Evolutionary conservation across 1,284 basidiomycete species (phyloP), one percentile per base, ranked within the genome.

Genomic region (Apiotrichum sp.): DNA sequence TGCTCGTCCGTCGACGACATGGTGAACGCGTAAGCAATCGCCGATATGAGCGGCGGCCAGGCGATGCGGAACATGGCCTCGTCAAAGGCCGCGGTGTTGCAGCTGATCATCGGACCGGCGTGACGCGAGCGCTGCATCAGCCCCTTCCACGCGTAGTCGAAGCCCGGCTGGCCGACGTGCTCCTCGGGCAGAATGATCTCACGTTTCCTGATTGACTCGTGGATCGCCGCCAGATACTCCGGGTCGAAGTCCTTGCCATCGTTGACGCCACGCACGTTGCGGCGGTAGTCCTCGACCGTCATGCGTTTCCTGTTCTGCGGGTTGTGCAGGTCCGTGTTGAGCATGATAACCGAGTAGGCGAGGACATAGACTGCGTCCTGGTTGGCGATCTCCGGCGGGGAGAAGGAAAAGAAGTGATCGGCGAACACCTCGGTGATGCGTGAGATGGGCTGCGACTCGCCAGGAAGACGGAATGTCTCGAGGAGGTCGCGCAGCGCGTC

Each of bases 131-230:
- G 84, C 47, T 86, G 78, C 49, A 98, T 81, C 33, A 99, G 79
- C 66, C 96, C 92, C 74, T 98, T 98, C 96, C 96, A 99, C 6
- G 95, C 91, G 71, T 96, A 98, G 67, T 98, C 96, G 71, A 99
- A 99, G 1, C 96, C 96, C 40, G 96, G 83, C 73, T 93, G 91
- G 1, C 96, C 96, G 4, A 86, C 88, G 69, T 98, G 96, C 70
- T 99, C 96, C 76, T 98, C 93, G 0, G 96, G 95, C 85, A 98
- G 89, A 50, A 98, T 84, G 60, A 98, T 98, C 78, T 99, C 96
- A 46, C 86, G 82, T 75, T 89, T 93, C 47, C 89, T 85, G 67
- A 99, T 95, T 4, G 88, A 91, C 62, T 98, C 93, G 67, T 95
- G 98, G 57, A 98, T 90, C 40, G 81, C 82, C 77, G 86, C 84